Evolutionary conservation across 2,329 filamentous ascomycete genomes (phyloP).

Genomic region (Fonsecaea multimorphosa): DNA sequence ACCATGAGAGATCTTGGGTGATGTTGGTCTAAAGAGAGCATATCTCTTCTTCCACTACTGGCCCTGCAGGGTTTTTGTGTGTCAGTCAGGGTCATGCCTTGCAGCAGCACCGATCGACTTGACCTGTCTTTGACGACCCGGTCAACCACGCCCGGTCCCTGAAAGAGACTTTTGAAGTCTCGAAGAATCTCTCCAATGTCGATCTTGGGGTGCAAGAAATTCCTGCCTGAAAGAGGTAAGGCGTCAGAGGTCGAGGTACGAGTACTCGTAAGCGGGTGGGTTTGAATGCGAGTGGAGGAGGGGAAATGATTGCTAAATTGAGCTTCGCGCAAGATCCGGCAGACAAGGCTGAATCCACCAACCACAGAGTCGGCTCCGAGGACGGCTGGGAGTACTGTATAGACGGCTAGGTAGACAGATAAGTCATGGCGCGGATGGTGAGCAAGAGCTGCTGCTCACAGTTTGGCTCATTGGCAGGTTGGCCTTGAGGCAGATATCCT

Average conservation of each 20-base stretch:
- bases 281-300: background rate
- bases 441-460: background rate
- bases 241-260: slow-evolving; percentile 1
- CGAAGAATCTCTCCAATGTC: background rate
- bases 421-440: background rate
- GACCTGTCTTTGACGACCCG: background rate
- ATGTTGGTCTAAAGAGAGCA: background rate
- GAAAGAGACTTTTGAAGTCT: background rate
- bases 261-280: background rate
- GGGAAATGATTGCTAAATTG: slow-evolving; percentile 34
- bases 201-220: background rate
- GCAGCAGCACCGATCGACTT: background rate
- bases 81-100: background rate
- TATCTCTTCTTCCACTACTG: background rate
- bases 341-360: slow-evolving; percentile 13
- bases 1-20: background rate
- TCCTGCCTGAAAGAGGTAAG: slow-evolving; percentile 22
- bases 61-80: background rate
- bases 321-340: slow-evolving; percentile 24
- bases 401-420: background rate
- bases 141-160: background rate
- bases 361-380: background rate
- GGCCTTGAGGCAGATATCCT: background rate
- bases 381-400: background rate
- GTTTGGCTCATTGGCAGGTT: background rate